Percentiles rank a stretch among this genome's conserved stretches.
phyloP scores from a whole-genome alignment of 371 early-diverging fungal species.

The Mucor irregularis region DNA sequence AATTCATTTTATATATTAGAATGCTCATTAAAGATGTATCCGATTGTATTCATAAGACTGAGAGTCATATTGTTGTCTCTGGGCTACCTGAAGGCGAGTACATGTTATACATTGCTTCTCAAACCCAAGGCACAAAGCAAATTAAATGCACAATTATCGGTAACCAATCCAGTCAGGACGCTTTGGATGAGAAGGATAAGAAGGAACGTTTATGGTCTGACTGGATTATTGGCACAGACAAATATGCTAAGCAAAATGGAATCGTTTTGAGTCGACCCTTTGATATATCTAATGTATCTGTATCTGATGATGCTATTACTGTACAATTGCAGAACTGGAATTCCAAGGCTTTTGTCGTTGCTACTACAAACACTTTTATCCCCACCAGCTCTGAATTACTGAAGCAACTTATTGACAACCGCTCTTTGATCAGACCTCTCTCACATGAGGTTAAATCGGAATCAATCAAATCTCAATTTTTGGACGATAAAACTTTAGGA shows the following conservation, averaged over 20 bases:
- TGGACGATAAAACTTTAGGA: conserved; percentile 45
- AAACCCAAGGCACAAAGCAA: neutral
- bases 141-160: conserved; percentile 10
- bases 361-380: conserved; percentile 34
- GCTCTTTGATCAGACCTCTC: neutral
- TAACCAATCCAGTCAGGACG: neutral
- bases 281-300: conserved; percentile 1
- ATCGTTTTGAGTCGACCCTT: conserved; percentile 6
- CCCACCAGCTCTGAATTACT: conserved; percentile 5
- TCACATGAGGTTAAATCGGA: neutral
- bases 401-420: neutral
- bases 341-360: conserved; percentile 22
- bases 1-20: neutral
- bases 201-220: conserved; percentile 14
- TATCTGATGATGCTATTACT: conserved; percentile 13
- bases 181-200: neutral
- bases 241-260: conserved; percentile 5
- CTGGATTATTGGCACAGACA: conserved; percentile 16
- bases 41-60: neutral
- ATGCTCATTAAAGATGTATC: neutral
- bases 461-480: conserved; percentile 19
- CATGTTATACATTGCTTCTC: conserved; percentile 9
- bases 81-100: conserved; percentile 37
- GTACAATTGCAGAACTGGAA: conserved; percentile 15
- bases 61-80: conserved; percentile 14